Percentiles rank a stretch among this genome's conserved stretches.
Conservation (phyloP, 2,329 filamentous ascomycete genomes). For the Fusarium sp. region DNA sequence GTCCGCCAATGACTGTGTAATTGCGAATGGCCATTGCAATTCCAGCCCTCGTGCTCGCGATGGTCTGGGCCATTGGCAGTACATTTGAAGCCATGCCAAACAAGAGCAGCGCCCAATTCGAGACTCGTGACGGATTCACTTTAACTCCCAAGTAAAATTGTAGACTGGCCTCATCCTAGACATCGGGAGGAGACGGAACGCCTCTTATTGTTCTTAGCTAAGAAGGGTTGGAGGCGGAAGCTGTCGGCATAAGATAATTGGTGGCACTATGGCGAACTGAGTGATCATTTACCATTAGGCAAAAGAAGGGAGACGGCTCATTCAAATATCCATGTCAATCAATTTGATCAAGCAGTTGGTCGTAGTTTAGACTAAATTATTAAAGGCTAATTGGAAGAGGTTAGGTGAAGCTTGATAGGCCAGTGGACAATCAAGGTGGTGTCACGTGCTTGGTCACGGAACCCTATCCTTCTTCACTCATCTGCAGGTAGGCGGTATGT, state of each 20-base stretch:
- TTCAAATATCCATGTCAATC: not conserved
- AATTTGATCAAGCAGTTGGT: constrained; percentile 4
- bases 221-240: constrained; percentile 17
- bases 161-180: constrained; percentile 9
- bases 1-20: constrained; percentile 17
- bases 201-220: constrained; percentile 1
- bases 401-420: not conserved
- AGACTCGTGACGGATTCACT: constrained; percentile 19
- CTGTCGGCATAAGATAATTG: constrained; percentile 3
- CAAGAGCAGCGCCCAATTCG: not conserved
- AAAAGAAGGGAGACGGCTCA: constrained; percentile 4
- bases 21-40: constrained; percentile 40
- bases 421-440: no score
- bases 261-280: constrained; percentile 22
- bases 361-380: not conserved
- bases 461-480: no score
- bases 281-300: constrained; percentile 15
- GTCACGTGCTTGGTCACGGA: constrained; percentile 21
- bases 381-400: not conserved
- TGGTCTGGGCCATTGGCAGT: constrained; percentile 40
- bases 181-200: constrained; percentile 38
- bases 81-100: not conserved
- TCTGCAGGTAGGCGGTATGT: not conserved
- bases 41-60: constrained; percentile 37
- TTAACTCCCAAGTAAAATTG: not conserved